Base-by-base conservation (phyloP, 805 yeast genomes). In the Lipomyces spencermartinsiae region DNA sequence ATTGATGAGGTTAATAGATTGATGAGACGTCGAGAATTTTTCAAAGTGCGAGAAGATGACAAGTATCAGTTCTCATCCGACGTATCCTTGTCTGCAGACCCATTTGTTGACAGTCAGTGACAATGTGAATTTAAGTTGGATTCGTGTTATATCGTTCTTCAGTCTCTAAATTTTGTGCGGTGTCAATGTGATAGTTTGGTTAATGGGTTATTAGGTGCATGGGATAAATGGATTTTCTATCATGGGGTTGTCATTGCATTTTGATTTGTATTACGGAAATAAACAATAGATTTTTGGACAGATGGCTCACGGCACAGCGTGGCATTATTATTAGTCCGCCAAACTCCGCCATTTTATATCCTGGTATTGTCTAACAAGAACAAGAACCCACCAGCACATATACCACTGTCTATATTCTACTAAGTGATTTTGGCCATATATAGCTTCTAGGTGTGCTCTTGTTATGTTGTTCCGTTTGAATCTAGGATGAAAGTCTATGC, bases 1-100 rank as follows among this genome's bases (percentile, higher is more conserved):
- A 49, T 64, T 31, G 71, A 61, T 8, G 71, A 69, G 58, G 65
- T 64, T 5, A 63, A 61, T 37, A 29, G 71, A 57, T 56, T 59
- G 56, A 54, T 51, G 58, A 61, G 67, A 7, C 66, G 69, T 22
- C 57, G 19, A 12, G 71, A 65, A 55, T 37, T 65, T 58, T 29
- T 62, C 33, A 33, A 62, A 35, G 31, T 58, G 43, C 67, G 70
- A 43, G 49, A 43, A 16, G 49, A 43, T 12, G 49, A 43, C 49
- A 43, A 43, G 9, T 14, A 9, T 9, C 10, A 16, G 49, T 43
- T 43, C 22, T 43, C 22, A 19, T 43, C 49, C 16, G 19, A 43
- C 5, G 49, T 43, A 8, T 5, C 43, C 5, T 12, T 37, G 43
- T 37, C 43, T 37, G 12, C 14, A 37, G 49, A 43, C 10, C 8